Percentiles rank a stretch among this genome's conserved stretches.
phyloP scores from a whole-genome alignment of 768 basidiomycete species.

The Kwoniella dejecticola region DNA sequence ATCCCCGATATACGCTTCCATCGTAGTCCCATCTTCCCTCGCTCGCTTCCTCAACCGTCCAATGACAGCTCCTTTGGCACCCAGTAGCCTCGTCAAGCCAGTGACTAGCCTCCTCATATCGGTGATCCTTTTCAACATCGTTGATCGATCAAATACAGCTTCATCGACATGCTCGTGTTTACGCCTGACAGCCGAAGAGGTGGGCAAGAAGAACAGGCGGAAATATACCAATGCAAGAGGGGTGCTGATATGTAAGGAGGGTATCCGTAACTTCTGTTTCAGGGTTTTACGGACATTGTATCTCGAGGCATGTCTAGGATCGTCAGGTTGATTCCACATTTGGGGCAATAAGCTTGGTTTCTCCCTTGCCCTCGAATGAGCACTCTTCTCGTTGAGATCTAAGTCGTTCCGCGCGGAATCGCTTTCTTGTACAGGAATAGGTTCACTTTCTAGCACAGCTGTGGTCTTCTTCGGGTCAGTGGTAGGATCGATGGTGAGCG shows the following conservation, averaged over 20 bases:
- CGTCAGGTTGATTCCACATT: slow-evolving; percentile 8
- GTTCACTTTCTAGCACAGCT: slow-evolving; percentile 14
- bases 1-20: slow-evolving; percentile 86
- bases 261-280: neutral
- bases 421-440: slow-evolving; percentile 1
- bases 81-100: slow-evolving; percentile 71
- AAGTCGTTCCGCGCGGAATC: slow-evolving; percentile 10
- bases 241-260: slow-evolving; percentile 1
- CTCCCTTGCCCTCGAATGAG: neutral
- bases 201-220: slow-evolving; percentile 48
- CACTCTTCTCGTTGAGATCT: slow-evolving; percentile 33
- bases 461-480: slow-evolving; percentile 38
- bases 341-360: slow-evolving; percentile 9
- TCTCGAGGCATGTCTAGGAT: neutral
- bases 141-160: slow-evolving; percentile 52
- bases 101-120: slow-evolving; percentile 76
- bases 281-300: neutral
- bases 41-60: slow-evolving; percentile 76
- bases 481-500: slow-evolving; percentile 62
- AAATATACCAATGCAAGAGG: slow-evolving; percentile 34
- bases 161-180: slow-evolving; percentile 29
- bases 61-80: slow-evolving; percentile 79
- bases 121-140: slow-evolving; percentile 74
- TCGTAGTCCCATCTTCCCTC: slow-evolving; percentile 61
- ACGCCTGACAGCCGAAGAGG: slow-evolving; percentile 30